Base-by-base conservation (phyloP, 306 rosid species). In the Argentina anserina region DNA sequence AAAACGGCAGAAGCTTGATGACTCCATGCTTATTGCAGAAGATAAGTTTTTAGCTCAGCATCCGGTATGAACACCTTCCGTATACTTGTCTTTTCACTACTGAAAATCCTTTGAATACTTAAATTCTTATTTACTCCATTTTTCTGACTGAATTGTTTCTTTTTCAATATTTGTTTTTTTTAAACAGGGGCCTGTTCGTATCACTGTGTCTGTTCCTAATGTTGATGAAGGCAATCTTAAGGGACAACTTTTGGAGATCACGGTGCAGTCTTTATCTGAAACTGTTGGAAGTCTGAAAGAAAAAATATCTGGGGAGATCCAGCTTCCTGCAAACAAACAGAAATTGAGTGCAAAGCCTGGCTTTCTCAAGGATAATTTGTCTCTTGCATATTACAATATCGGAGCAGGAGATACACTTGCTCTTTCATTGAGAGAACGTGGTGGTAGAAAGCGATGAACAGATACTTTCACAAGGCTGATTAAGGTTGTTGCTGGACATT, bases 321-420 rank as follows among this genome's bases (percentile, higher is more conserved):
- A 94, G 80, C 96, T 94, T 81, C 97, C 98, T 39, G 96, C 98
- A 65, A 94, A 94, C 84, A 94, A 94, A 81, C 98, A 94, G 87
- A 94, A 91, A 78, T 79, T 94, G 87, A 94, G 96, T 80, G 98
- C 95, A 63, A 94, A 89, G 70, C 96, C 97, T 6, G 97, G 98
- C 31, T 94, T 94, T 83, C 96, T 94, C 82, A 94, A 94, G 91
- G 98, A 94, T 76, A 94, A 91, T 61, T 20, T 91, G 82, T 89
- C 97, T 18, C 96, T 91, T 76, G 98, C 98, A 23, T 87, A 86
- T 80, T 94, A 94, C 86, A 91, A 94, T 73, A 73, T 94, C 43
- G 92, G 92, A 73, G 90, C 90, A 60, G 92, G 96, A 61, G 98
- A 89, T 69, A 67, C 79, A 21, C 90, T 91, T 50, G 14, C 88